A percentile compares a stretch with the other conserved stretches of the same genome.
phyloP scores from a whole-genome alignment of 306 rosid species.

The Medicago ruthenica region DNA sequence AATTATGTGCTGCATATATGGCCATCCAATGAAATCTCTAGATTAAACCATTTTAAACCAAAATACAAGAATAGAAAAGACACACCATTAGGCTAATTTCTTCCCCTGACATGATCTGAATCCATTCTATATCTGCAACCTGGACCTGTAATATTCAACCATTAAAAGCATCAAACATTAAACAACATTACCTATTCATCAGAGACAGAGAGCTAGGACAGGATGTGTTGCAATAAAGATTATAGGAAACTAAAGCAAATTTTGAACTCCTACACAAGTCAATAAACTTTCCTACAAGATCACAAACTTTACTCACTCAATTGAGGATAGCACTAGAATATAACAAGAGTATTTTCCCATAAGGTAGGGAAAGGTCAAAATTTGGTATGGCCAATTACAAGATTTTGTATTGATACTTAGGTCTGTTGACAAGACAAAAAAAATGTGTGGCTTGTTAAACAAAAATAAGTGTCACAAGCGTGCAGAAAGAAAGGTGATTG shows the following conservation, averaged over 20 bases:
- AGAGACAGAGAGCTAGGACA: constrained; percentile 27
- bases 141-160: constrained; percentile 67
- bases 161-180: constrained; percentile 27
- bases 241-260: constrained; percentile 15
- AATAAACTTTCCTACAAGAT: constrained; percentile 7
- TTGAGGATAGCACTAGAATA: not conserved
- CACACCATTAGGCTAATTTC: constrained; percentile 84
- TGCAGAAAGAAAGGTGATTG: constrained; percentile 11
- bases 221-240: constrained; percentile 14
- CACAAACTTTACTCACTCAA: constrained; percentile 1
- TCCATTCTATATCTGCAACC: constrained; percentile 94
- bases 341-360: not conserved
- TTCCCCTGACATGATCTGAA: constrained; percentile 69
- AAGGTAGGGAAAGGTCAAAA: not conserved
- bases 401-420: not conserved
- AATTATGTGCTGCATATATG: constrained; percentile 12
- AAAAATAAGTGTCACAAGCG: constrained; percentile 27
- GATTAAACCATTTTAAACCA: constrained; percentile 28
- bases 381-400: constrained; percentile 5
- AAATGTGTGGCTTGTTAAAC: constrained; percentile 13
- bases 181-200: constrained; percentile 30
- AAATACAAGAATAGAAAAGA: constrained; percentile 35
- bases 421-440: constrained; percentile 16
- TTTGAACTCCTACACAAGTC: constrained; percentile 26
- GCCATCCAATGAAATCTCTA: constrained; percentile 8